Percentiles rank a stretch among this genome's conserved stretches.
phyloP scores from a whole-genome alignment of 495 filamentous ascomycete genomes.

The Cudoniella acicularis region DNA sequence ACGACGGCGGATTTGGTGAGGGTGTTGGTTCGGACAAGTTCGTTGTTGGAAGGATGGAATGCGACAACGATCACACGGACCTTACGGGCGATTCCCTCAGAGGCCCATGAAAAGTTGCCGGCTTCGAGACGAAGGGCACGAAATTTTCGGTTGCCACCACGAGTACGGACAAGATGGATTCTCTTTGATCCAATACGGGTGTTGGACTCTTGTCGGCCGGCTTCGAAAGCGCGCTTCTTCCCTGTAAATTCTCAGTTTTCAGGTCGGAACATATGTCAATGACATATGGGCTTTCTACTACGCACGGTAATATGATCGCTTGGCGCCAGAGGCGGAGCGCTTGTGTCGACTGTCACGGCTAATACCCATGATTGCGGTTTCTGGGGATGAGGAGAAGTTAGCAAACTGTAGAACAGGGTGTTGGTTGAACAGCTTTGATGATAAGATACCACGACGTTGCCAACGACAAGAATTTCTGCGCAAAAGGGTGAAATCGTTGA shows the following conservation, averaged over 20 bases:
- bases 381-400: constrained; percentile 21
- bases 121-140: constrained; percentile 98
- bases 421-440: background rate
- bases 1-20: constrained; percentile 97
- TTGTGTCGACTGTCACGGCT: constrained; percentile 99
- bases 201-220: constrained; percentile 97
- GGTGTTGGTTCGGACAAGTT: constrained; percentile 99
- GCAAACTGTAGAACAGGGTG: constrained; percentile 7
- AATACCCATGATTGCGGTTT: constrained; percentile 90
- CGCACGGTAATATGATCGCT: constrained; percentile 86
- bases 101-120: constrained; percentile 99
- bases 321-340: constrained; percentile 95
- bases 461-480: constrained; percentile 4
- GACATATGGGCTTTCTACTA: constrained; percentile 57
- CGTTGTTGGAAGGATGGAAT: constrained; percentile 99
- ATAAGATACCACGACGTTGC: background rate
- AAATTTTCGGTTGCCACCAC: constrained; percentile 99
- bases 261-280: constrained; percentile 59
- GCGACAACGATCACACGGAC: constrained; percentile 95
- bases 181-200: constrained; percentile 98
- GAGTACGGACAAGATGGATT: constrained; percentile 97
- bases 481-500: background rate
- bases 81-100: constrained; percentile 96
- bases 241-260: constrained; percentile 44
- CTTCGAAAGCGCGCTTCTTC: constrained; percentile 96